Evolutionary conservation across 2,329 filamentous ascomycete species (phyloP).

Genomic region (Tolypocladium ovalisporum): DNA sequence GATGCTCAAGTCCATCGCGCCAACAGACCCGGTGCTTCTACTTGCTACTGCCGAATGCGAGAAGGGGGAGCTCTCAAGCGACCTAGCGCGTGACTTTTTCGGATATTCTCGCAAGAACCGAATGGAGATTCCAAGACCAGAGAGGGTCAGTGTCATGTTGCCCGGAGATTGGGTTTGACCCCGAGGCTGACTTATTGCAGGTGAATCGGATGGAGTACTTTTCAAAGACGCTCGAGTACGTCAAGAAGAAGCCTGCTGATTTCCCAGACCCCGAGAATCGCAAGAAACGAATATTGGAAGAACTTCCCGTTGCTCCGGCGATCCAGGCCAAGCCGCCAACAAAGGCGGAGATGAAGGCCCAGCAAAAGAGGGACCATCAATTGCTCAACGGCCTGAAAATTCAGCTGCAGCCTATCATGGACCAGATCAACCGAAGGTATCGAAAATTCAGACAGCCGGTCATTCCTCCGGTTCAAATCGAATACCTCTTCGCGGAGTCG

Average conservation of each 20-base stretch:
- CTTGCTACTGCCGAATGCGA: constrained; percentile 73
- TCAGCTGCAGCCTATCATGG: constrained; percentile 87
- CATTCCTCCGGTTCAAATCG: constrained; percentile 62
- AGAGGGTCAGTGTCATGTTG: constrained; percentile 33
- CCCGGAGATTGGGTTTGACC: not conserved
- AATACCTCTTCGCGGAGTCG: constrained; percentile 75
- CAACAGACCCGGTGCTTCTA: constrained; percentile 81
- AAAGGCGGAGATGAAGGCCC: constrained; percentile 69
- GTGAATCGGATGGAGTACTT: constrained; percentile 71
- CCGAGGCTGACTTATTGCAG: constrained; percentile 17
- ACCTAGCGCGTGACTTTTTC: constrained; percentile 69
- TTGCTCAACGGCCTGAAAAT: constrained; percentile 82
- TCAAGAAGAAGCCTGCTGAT: constrained; percentile 68
- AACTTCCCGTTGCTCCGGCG: constrained; percentile 63
- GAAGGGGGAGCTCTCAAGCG: constrained; percentile 46
- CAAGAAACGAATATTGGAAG: constrained; percentile 74
- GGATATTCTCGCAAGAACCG: constrained; percentile 74
- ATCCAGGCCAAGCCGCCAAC: constrained; percentile 56
- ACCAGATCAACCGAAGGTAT: constrained; percentile 85
- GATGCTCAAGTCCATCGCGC: constrained; percentile 71
- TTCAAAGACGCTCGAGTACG: constrained; percentile 58
- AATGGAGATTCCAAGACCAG: constrained; percentile 58
- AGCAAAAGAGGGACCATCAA: constrained; percentile 74
- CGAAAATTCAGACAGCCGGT: constrained; percentile 76
- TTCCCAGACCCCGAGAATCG: constrained; percentile 81